Percentiles rank a stretch among this genome's conserved stretches.
Conservation (phyloP, 176 grass and related monocot genomes). For the Pontederia crassipes region DNA sequence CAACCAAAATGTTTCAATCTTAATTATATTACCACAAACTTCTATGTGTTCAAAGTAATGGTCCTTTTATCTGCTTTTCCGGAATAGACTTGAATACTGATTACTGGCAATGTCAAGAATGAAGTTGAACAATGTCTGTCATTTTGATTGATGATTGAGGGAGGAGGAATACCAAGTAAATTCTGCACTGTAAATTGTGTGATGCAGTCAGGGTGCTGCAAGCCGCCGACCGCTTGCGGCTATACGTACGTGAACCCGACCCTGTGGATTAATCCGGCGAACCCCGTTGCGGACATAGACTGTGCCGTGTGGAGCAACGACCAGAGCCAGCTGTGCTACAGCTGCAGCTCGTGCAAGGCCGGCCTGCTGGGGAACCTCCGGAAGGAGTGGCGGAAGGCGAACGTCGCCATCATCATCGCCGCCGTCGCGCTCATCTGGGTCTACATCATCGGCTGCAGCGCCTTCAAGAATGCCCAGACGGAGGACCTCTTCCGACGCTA, state of each 20-base stretch:
- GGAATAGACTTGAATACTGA: no score
- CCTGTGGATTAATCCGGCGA: constrained; percentile 58
- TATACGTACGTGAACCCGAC: constrained; percentile 65
- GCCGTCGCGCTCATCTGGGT: constrained; percentile 63
- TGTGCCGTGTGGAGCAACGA: constrained; percentile 81
- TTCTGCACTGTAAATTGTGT: background rate
- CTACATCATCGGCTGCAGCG: constrained; percentile 84
- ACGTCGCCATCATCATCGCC: constrained; percentile 45
- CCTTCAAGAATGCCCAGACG: constrained; percentile 83
- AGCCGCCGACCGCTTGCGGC: constrained; percentile 78
- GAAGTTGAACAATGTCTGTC: no score
- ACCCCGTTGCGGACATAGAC: constrained; percentile 40
- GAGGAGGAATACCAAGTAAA: no score
- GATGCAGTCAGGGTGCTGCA: constrained; percentile 72
- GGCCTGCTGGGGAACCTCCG: constrained; percentile 64
- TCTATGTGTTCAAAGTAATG: no score
- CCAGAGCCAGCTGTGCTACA: constrained; percentile 59
- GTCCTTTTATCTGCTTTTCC: no score
- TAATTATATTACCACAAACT: no score
- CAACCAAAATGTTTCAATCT: no score
- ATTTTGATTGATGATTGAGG: no score
- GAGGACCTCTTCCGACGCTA: constrained; percentile 85
- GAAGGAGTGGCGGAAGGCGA: constrained; percentile 69
- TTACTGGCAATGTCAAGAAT: no score
- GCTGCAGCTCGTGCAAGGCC: constrained; percentile 65